Evolutionary conservation across 139 green algal genomes (phyloP).

Genomic region (Chlamydomonas applanata): DNA sequence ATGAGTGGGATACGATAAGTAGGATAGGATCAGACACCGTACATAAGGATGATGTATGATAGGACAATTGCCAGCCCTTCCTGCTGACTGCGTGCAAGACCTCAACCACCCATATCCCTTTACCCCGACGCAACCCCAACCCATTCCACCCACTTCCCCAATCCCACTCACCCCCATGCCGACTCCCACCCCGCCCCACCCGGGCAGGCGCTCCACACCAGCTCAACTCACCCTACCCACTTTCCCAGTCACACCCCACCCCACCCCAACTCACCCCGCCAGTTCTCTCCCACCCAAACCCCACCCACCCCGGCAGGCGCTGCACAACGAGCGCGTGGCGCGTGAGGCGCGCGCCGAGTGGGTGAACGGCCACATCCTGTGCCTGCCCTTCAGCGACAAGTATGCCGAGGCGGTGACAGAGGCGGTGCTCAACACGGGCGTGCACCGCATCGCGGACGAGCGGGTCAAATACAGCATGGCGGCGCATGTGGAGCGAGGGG

Average conservation of each 20-base stretch:
- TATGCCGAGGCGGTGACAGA: conserved; percentile 35
- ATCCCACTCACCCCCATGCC: neutral
- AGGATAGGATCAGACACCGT: no score
- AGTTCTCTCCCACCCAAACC: neutral
- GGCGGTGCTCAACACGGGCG: conserved; percentile 57
- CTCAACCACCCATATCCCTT: no score
- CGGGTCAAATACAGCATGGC: conserved; percentile 57
- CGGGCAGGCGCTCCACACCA: neutral
- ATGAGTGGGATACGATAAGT: no score
- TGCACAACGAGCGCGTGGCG: conserved; percentile 51
- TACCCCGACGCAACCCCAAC: no score
- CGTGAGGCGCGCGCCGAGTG: conserved; percentile 34
- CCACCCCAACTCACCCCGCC: neutral
- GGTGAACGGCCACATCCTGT: conserved; percentile 52
- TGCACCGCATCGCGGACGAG: conserved; percentile 53
- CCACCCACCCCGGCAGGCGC: conserved; percentile 20
- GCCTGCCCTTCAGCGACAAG: conserved; percentile 53
- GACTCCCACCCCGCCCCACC: neutral
- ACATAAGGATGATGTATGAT: no score
- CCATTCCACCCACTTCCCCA: neutral
- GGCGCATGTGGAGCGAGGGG: conserved; percentile 48
- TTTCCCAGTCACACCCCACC: neutral
- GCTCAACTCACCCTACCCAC: neutral
- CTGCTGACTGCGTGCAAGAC: no score
- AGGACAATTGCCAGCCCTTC: no score